These are phyloP conservation scores for Clonostachys rosea DNA, from an alignment of 2,329 filamentous ascomycete species.

Conservation along the genomic window DNA sequence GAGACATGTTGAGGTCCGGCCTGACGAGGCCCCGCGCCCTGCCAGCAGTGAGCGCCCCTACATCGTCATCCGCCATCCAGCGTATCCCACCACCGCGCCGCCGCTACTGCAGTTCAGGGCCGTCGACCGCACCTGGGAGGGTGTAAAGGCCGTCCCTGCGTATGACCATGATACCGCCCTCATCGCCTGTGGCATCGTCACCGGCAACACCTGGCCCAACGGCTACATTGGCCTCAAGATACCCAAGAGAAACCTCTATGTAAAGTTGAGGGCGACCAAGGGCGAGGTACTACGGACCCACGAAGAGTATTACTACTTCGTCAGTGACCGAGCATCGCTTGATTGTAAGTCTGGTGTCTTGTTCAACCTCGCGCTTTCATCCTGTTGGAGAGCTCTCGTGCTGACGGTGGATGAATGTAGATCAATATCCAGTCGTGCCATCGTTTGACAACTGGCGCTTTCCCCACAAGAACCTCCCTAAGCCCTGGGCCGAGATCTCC, in stretches of 20 bases:
- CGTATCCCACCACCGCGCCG: background rate
- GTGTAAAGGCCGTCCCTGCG: background rate
- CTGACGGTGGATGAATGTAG: background rate
- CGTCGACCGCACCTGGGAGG: background rate
- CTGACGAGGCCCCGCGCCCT: too few relatives aligned
- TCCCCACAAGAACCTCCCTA: conserved; percentile 1
- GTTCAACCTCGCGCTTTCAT: too few relatives aligned
- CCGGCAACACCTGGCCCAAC: conserved; percentile 1
- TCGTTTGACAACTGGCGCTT: conserved; percentile 3
- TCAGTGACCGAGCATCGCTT: background rate
- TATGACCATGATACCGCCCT: conserved; percentile 2
- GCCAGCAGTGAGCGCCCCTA: too few relatives aligned
- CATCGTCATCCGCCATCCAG: conserved; percentile 1
- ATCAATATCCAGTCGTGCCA: conserved; percentile 2
- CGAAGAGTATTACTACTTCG: conserved; percentile 1
- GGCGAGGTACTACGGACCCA: background rate
- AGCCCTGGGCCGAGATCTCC: background rate
- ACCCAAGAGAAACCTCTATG: background rate
- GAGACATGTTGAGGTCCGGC: too few relatives aligned
- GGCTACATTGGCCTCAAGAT: background rate
- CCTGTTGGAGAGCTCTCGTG: background rate
- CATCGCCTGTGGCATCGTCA: conserved; percentile 1
- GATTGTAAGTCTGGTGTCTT: background rate
- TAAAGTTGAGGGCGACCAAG: too few relatives aligned
- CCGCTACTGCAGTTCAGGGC: background rate